Evolutionary conservation across 1,284 basidiomycete species (phyloP), one percentile per base, ranked within the genome.

Genomic region (Athelia sp.): DNA sequence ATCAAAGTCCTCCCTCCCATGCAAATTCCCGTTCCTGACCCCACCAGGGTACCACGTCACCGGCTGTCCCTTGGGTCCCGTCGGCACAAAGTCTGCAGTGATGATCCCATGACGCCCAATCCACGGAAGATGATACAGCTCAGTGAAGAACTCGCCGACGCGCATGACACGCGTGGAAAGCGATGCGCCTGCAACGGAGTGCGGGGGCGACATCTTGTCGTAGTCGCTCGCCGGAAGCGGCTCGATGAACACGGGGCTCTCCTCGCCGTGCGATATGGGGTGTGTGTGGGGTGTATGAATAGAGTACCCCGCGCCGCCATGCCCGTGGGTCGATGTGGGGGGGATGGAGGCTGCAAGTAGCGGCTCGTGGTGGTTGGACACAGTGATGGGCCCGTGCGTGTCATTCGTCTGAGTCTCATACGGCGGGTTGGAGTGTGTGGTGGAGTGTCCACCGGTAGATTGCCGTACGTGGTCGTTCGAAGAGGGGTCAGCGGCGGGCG

Each of bases 61-160:
- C 36, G 15, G 36, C 19, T n/a, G 4, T 21, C 36, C 19, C n/a
- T 26, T n/a, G 8, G 10, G 8, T 44, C 22, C 43, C 4, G 19
- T 67, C 4, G 72, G 72, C 51, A 66, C 62, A 45, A 71, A 71
- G 52, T 74, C 72, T 8, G 59, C 62, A 3, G 72, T 72, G 3
- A 70, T 63, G 18, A 70, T 64, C 11, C 67, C 64, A 29, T 29
- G 26, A 4, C 26, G 4, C 4, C 61, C 61, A 3, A 70, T 59
- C 68, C 71, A 72, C 3, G 71, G 71, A 2, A 73, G 59, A 0
- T 59, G 54, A 26, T 68, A 63, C 43, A 72, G 47, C 22, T 62
- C 55, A 31, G 51, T 48, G 11, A 67, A 54, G 52, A 72, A 62
- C 23, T 58, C 51, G 17, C 58, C 60, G 26, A 70, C 36, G n/a